phyloP scores from a whole-genome alignment of 495 filamentous ascomycete species.

The Lasiosphaeriaceae sp. region DNA sequence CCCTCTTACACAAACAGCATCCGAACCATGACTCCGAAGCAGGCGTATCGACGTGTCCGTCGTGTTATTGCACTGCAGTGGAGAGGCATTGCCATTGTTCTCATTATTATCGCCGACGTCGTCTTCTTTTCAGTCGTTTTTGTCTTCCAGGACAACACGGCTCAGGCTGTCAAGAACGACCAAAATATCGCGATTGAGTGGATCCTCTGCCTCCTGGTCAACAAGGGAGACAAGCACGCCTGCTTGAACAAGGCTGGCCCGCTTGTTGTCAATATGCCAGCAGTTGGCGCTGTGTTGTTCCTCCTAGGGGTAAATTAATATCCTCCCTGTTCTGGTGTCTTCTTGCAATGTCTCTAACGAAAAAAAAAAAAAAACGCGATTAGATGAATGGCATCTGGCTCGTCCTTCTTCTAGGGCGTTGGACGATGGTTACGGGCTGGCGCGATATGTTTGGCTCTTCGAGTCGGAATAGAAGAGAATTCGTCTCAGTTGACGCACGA shows the following conservation, averaged over 20 bases:
- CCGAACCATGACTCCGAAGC: constrained; percentile 76
- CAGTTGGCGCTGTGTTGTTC: constrained; percentile 74
- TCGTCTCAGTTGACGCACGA: constrained; percentile 81
- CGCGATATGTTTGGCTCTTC: constrained; percentile 53
- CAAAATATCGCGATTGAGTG: constrained; percentile 52
- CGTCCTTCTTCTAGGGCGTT: constrained; percentile 73
- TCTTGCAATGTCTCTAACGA: constrained; percentile 11
- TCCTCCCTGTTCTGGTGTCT: neutral
- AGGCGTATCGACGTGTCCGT: constrained; percentile 79
- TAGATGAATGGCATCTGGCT: constrained; percentile 83
- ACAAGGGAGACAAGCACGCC: constrained; percentile 56
- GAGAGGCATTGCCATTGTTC: constrained; percentile 81
- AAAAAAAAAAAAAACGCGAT: neutral
- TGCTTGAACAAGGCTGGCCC: constrained; percentile 58
- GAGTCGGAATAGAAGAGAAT: constrained; percentile 59
- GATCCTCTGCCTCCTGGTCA: constrained; percentile 63
- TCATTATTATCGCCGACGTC: constrained; percentile 83
- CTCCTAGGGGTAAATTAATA: constrained; percentile 64
- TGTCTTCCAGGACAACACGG: constrained; percentile 72
- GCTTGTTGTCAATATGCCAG: constrained; percentile 67
- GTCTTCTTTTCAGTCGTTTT: constrained; percentile 91
- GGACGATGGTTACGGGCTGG: constrained; percentile 83
- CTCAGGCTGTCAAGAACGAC: constrained; percentile 52
- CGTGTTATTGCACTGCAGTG: constrained; percentile 91
- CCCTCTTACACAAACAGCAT: constrained; percentile 78